Base-by-base conservation (phyloP, 768 basidiomycete species). In the Pleurotus cornucopiae region DNA sequence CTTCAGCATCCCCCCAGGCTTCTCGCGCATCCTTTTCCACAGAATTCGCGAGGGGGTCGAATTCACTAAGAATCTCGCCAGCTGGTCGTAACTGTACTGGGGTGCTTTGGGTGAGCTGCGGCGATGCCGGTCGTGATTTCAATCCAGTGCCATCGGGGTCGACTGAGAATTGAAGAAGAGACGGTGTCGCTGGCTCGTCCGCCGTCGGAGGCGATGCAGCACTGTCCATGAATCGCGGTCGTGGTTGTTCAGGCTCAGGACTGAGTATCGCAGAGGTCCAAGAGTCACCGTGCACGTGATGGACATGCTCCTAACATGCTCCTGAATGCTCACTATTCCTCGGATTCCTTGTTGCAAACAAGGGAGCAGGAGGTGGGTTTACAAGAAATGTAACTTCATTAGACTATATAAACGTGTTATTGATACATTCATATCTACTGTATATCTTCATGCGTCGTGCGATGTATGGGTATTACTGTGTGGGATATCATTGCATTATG, bases 1-100 rank as follows among this genome's bases (percentile, higher is more conserved):
- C 75, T 60, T 87, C 82, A 18, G 84, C 71, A 14, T 68, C 71
- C 57, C 77, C 80, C 88, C 88, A 89, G 45, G 86, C 88, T 12
- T 80, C 76, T 41, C 77, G 76, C 3, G 86, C 85, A 20, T 76
- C 80, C 56, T 77, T 68, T 65, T 86, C 84, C 55, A 85, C 82
- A 34, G 71, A 63, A 59, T 74, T 79, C 0, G 71, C 81, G 20
- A 89, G 70, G 13, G 88, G 88, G 69, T 91, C 88, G 64, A 91
- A 89, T 63, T 88, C 81, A 37, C 70, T 73, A 51, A 89, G 69
- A 3, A 86, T 70, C 43, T 80, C 74, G 48, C 67, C 61, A 4
- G 64, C 65, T n/a, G 60, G 54, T 13, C 56, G 59, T 20, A 61
- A 64, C 38, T 59, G 45, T 23, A 61, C 59, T 56, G 51, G 39